These are phyloP conservation scores for Oryza glumipatula DNA, from an alignment of 176 grass and related monocot species.

Conservation along the genomic window DNA sequence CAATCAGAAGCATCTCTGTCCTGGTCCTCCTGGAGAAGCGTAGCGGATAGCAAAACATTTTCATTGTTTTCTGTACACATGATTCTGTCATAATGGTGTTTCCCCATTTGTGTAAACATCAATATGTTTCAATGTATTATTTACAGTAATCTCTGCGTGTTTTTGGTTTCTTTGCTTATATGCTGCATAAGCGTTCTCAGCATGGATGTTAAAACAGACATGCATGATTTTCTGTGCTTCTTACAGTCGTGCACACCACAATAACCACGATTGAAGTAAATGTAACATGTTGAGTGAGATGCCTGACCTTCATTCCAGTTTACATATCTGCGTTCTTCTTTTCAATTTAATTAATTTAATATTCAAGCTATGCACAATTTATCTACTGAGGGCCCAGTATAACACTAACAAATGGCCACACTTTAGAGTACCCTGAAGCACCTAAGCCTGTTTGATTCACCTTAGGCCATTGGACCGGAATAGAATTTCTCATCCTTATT, in stretches of 20 bases:
- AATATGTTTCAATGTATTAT: no score
- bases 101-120: background rate
- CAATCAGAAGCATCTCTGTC: background rate
- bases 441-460: background rate
- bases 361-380: background rate
- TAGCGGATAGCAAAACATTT: background rate
- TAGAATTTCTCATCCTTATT: background rate
- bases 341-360: background rate
- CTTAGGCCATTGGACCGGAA: background rate
- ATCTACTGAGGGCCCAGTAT: background rate
- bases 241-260: background rate
- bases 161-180: background rate
- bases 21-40: no score
- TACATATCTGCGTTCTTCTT: background rate
- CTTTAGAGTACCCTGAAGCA: background rate
- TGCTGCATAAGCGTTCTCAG: constrained; percentile 3
- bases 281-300: background rate
- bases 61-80: background rate
- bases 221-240: background rate
- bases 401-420: background rate
- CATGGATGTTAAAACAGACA: constrained; percentile 7
- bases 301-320: background rate
- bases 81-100: background rate
- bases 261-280: background rate
- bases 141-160: no score